These are phyloP conservation scores for Phycomyces nitens DNA, from an alignment of 192 early-diverging fungal genomes.

Conservation along the genomic window DNA sequence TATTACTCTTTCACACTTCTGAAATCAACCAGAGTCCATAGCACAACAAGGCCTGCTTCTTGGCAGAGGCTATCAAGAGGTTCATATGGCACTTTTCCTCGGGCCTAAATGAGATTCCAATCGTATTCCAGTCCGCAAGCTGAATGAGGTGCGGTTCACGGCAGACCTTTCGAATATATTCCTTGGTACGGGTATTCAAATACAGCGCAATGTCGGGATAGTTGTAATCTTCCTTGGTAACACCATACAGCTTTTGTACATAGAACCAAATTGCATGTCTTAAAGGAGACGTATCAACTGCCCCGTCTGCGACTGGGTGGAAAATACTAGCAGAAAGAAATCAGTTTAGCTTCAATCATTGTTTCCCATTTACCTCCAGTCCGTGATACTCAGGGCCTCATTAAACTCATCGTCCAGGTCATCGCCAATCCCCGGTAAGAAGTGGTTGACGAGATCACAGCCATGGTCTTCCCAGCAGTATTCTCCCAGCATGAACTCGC, in stretches of 20 bases:
- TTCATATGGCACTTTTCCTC: slow-evolving; percentile 61
- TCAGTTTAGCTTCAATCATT: not conserved
- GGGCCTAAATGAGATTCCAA: slow-evolving; percentile 49
- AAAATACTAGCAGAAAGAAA: slow-evolving; percentile 25
- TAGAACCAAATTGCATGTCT: slow-evolving; percentile 57
- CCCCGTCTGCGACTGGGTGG: slow-evolving; percentile 36
- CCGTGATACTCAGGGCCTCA: slow-evolving; percentile 51
- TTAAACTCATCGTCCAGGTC: slow-evolving; percentile 46
- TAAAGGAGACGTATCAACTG: slow-evolving; percentile 52
- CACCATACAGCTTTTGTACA: slow-evolving; percentile 48
- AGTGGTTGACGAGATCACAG: slow-evolving; percentile 42
- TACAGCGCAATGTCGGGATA: slow-evolving; percentile 44
- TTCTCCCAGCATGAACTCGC: slow-evolving; percentile 45
- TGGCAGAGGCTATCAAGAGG: slow-evolving; percentile 48
- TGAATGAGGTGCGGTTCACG: slow-evolving; percentile 38
- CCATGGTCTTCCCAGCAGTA: slow-evolving; percentile 61
- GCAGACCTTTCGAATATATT: slow-evolving; percentile 46
- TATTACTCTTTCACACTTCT: not conserved
- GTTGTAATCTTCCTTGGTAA: slow-evolving; percentile 52
- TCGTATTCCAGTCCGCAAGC: slow-evolving; percentile 47
- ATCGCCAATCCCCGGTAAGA: slow-evolving; percentile 49
- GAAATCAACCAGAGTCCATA: slow-evolving; percentile 42
- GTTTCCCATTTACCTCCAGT: slow-evolving; percentile 40
- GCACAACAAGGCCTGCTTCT: slow-evolving; percentile 53
- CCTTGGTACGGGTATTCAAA: slow-evolving; percentile 40